A percentile compares a stretch with the other conserved stretches of the same genome.
Conservation (phyloP, 164 flowering plant species). For the Magnolia kwangsiensis region DNA sequence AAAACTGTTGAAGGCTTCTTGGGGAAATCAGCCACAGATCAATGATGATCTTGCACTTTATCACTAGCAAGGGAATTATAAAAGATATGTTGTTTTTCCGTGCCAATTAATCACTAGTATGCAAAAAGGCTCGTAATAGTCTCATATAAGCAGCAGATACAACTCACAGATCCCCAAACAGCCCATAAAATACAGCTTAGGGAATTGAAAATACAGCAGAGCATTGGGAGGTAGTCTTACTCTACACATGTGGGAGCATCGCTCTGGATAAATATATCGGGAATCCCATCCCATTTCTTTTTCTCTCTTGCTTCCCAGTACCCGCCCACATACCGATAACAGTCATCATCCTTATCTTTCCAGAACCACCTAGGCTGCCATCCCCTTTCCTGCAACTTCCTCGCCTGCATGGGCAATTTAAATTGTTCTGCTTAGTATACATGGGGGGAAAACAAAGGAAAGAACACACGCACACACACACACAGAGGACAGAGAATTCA, state of each 20-base stretch:
- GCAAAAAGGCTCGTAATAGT: constrained; percentile 2
- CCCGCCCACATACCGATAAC: constrained; percentile 78
- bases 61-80: too few species aligned
- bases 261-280: constrained; percentile 66
- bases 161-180: neutral
- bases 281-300: constrained; percentile 67
- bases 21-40: neutral
- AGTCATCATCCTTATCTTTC: constrained; percentile 77
- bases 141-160: neutral
- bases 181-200: neutral
- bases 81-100: neutral
- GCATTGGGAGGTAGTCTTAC: constrained; percentile 22
- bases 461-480: neutral
- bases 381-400: constrained; percentile 92
- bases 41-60: neutral
- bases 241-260: constrained; percentile 28
- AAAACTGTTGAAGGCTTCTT: neutral
- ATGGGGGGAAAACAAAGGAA: neutral
- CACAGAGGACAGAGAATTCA: too few species aligned
- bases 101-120: neutral
- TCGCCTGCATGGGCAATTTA: constrained; percentile 48
- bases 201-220: constrained; percentile 5
- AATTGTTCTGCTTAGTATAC: neutral
- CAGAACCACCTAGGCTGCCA: constrained; percentile 96
- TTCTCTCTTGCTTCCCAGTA: constrained; percentile 92